A percentile compares a stretch with the other conserved stretches of the same genome.
Conservation (phyloP, 805 yeast genomes). For the Wickerhamomyces ciferrii region DNA sequence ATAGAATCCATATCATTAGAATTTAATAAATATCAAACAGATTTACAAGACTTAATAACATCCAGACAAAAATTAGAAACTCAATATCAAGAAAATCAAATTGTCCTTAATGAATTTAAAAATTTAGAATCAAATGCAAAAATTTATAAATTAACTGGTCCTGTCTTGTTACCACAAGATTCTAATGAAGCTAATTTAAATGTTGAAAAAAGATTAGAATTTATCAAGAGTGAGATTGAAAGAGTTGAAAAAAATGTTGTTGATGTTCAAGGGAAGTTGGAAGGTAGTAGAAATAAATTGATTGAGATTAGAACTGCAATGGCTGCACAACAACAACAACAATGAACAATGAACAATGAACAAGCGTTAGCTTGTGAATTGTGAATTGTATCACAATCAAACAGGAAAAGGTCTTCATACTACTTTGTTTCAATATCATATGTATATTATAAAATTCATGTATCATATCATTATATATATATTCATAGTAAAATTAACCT, state of each 20-base stretch:
- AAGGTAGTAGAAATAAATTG: constrained; percentile 50
- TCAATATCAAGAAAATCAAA: constrained; percentile 89
- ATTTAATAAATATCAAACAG: constrained; percentile 40
- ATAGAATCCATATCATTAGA: constrained; percentile 40
- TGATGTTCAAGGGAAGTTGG: constrained; percentile 48
- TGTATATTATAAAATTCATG: too few relatives aligned
- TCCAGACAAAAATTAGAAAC: constrained; percentile 88
- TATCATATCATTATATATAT: too few relatives aligned
- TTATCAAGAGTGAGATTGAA: constrained; percentile 71
- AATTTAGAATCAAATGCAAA: constrained; percentile 61
- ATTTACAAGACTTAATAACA: constrained; percentile 47
- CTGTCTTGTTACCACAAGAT: constrained; percentile 88
- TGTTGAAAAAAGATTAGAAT: constrained; percentile 86
- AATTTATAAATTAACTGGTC: constrained; percentile 87
- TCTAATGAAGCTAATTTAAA: constrained; percentile 74
- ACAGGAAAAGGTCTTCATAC: too few relatives aligned
- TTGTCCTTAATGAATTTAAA: constrained; percentile 79
- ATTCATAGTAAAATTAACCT: constrained; percentile 30
- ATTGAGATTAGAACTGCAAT: constrained; percentile 37
- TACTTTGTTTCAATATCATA: too few relatives aligned
- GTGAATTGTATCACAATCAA: too few relatives aligned
- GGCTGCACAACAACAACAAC: constrained; percentile 1
- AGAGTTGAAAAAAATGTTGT: constrained; percentile 72
- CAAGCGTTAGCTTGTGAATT: too few relatives aligned
- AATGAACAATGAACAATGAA: too few relatives aligned